Evolutionary conservation across 192 early-diverging fungal species (phyloP).

Genomic region (Jimgerdemannia flammicorona): DNA sequence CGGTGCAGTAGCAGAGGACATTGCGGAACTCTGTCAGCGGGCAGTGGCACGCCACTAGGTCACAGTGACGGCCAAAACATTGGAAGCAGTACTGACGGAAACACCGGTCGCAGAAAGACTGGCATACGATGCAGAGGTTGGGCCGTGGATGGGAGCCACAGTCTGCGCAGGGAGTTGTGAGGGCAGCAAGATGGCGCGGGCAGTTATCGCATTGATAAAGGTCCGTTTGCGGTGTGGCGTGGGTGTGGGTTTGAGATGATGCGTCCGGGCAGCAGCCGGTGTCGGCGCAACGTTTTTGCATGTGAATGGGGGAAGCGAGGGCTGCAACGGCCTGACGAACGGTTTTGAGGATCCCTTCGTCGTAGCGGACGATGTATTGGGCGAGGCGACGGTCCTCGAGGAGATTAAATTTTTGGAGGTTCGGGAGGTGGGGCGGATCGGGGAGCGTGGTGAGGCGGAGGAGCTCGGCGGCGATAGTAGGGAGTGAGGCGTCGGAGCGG

Average conservation of each 20-base stretch:
- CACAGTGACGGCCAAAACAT: not conserved
- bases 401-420: not conserved
- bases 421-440: not conserved
- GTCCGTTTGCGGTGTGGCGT: not conserved
- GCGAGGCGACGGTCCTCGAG: not conserved
- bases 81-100: not conserved
- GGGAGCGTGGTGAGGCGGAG: not conserved
- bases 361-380: not conserved
- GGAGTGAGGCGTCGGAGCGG: not conserved
- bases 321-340: not conserved
- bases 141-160: not conserved
- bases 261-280: not conserved
- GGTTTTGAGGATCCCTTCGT: not conserved
- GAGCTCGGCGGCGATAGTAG: not conserved
- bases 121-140: not conserved
- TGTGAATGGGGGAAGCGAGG: not conserved
- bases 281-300: not conserved
- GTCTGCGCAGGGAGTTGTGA: not conserved
- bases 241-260: not conserved
- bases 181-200: not conserved
- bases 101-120: not conserved
- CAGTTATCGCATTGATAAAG: not conserved
- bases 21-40: slow-evolving; percentile 2
- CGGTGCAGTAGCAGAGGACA: slow-evolving; percentile 3
- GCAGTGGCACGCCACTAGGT: not conserved